Evolutionary conservation across 192 early-diverging fungal species (phyloP), one percentile per base, ranked within the genome.

Genomic region (Borealophlyctis nickersoniae): DNA sequence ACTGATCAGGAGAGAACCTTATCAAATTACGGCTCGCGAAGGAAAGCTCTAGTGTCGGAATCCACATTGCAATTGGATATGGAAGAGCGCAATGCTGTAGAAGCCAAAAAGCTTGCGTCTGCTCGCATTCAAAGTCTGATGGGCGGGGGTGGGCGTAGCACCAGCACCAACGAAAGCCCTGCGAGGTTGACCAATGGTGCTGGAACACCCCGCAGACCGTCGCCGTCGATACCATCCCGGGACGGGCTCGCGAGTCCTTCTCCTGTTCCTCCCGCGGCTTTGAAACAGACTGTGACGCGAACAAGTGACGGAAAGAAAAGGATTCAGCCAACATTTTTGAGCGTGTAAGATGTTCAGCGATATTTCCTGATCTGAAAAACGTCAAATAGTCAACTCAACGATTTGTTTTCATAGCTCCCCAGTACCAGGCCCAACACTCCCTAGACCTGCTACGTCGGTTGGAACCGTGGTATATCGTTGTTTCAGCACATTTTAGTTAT

Each of bases 301-400:
- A 90, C 88, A 5, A 87, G 86, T 45, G 82, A 88, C 63, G 94
- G 94, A 5, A 89, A 90, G 72, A 91, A 89, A 54, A 78, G 94
- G 9, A 93, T 97, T 28, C 84, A 86, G 28, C 94, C 76, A 1
- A 74, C 73, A 36, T 78, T 78, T 11, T 54, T 77, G 53, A 68
- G 73, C 64, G 62, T 58, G 77, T 73, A 36, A 49, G 58, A 45
- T 24, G 33, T 27, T 29, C n/a, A 29, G 23, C 23, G 28, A 45
- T 2, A 52, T 49, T n/a, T n/a, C n/a, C n/a, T n/a, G n/a, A n/a
- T n/a, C n/a, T n/a, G n/a, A n/a, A n/a, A n/a, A n/a, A n/a, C n/a
- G n/a, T n/a, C n/a, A n/a, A n/a, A n/a, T n/a, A n/a, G n/a, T n/a
- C n/a, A n/a, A n/a, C n/a, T n/a, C n/a, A n/a, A n/a, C n/a, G n/a